Evolutionary conservation across 78 protist genomes (phyloP).

Genomic region (Tieghemostelium lacteum): DNA sequence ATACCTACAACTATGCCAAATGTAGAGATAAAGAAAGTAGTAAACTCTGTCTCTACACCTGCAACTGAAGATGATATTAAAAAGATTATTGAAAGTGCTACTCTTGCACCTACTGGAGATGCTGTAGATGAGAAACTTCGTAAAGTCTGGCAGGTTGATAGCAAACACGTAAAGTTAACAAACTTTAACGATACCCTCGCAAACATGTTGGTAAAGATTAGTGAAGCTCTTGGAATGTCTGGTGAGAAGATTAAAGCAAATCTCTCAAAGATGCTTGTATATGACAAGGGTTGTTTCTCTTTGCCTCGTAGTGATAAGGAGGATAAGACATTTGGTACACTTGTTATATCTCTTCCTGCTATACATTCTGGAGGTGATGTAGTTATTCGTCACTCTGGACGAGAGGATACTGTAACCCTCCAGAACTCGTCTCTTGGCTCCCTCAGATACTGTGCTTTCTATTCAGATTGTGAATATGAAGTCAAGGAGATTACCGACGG

Average conservation of each 20-base stretch:
- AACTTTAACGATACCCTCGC: background rate
- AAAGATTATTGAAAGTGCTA: background rate
- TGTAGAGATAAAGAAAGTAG: background rate
- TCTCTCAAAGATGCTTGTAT: conserved; percentile 7
- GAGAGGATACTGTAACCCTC: background rate
- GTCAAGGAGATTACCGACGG: conserved; percentile 30
- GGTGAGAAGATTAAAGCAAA: background rate
- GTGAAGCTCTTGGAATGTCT: background rate
- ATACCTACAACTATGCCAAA: background rate
- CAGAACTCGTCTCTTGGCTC: background rate
- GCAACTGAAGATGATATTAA: background rate
- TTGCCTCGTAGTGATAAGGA: background rate
- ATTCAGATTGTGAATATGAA: conserved; percentile 21
- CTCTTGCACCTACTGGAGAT: background rate
- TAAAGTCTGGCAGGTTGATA: conserved; percentile 4
- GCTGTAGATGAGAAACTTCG: background rate
- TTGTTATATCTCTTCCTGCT: conserved; percentile 19
- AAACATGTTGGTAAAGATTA: background rate
- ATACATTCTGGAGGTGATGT: conserved; percentile 32
- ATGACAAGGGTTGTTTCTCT: conserved; percentile 59
- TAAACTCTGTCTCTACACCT: background rate
- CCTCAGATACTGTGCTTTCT: conserved; percentile 12
- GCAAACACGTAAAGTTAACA: background rate
- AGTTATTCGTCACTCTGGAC: background rate
- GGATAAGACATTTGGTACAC: conserved; percentile 12